These are phyloP conservation scores for Talaromyces trachyspermus DNA, from an alignment of 495 filamentous ascomycete genomes.

Conservation along the genomic window DNA sequence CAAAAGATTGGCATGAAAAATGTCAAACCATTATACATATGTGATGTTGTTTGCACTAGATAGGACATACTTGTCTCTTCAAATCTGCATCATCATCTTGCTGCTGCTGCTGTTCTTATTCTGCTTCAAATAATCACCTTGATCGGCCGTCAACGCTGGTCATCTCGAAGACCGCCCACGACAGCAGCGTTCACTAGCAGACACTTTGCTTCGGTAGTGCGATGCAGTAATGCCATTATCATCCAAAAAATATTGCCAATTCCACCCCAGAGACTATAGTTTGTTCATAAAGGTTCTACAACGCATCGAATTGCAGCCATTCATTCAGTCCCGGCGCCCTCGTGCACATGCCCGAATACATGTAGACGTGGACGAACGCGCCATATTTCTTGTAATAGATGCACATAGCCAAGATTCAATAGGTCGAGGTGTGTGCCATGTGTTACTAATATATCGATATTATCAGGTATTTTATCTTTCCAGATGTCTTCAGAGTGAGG, in stretches of 20 bases:
- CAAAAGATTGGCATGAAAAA: background rate
- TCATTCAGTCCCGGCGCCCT: conserved; percentile 40
- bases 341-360: conserved; percentile 74
- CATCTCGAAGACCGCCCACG: conserved; percentile 18
- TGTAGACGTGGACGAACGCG: conserved; percentile 59
- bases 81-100: no score
- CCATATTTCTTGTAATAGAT: conserved; percentile 58
- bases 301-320: conserved; percentile 14
- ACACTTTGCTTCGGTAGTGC: conserved; percentile 16
- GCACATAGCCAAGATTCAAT: conserved; percentile 49
- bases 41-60: no score
- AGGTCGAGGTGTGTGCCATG: conserved; percentile 65
- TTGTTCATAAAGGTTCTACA: conserved; percentile 17
- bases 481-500: conserved; percentile 17
- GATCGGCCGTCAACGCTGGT: conserved; percentile 14
- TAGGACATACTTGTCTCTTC: no score
- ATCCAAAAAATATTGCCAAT: conserved; percentile 14
- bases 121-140: conserved; percentile 13
- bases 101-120: background rate
- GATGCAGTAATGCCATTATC: conserved; percentile 1
- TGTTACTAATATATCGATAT: conserved; percentile 69
- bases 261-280: conserved; percentile 15
- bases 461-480: conserved; percentile 43
- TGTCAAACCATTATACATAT: background rate
- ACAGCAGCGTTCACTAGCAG: conserved; percentile 21